Percentiles rank a stretch among this genome's conserved stretches.
These are phyloP conservation scores for Apiospora malaysiana DNA, from an alignment of 2,329 filamentous ascomycete species.

Conservation along the genomic window DNA sequence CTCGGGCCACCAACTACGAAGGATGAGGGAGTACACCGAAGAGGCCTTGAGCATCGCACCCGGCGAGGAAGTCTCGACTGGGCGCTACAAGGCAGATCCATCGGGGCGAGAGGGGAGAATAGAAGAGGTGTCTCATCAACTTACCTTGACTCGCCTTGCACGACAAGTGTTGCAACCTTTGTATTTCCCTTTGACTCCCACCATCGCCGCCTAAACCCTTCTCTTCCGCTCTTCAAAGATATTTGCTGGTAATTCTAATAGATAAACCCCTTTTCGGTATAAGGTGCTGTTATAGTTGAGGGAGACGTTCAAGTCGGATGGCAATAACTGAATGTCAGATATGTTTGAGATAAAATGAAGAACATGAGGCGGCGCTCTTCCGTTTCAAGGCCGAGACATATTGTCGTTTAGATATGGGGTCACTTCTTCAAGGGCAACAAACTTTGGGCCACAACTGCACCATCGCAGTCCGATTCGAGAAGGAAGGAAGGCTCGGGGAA, in stretches of 20 bases:
- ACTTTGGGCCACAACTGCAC: not conserved
- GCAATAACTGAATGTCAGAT: not conserved
- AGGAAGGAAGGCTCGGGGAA: not conserved
- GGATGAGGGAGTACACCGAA: not conserved
- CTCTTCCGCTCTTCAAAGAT: not conserved
- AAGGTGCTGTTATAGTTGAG: not conserved
- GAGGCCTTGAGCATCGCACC: no score
- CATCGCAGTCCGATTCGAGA: constrained; percentile 2
- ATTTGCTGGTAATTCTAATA: not conserved
- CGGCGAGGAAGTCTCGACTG: no score
- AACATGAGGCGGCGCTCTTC: not conserved
- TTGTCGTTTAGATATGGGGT: not conserved
- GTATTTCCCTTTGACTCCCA: constrained; percentile 27
- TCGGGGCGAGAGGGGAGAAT: no score
- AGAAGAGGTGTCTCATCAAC: not conserved
- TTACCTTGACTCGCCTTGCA: constrained; percentile 25
- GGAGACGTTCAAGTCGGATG: not conserved
- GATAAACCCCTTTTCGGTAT: not conserved
- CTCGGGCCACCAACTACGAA: not conserved
- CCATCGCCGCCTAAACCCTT: constrained; percentile 19
- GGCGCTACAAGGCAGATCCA: no score
- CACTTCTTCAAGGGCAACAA: not conserved
- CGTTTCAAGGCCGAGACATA: not conserved
- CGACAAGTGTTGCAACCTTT: constrained; percentile 28
- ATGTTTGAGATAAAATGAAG: not conserved